Conservation (phyloP, 2,329 filamentous ascomycete species). For the Fusarium succisae region DNA sequence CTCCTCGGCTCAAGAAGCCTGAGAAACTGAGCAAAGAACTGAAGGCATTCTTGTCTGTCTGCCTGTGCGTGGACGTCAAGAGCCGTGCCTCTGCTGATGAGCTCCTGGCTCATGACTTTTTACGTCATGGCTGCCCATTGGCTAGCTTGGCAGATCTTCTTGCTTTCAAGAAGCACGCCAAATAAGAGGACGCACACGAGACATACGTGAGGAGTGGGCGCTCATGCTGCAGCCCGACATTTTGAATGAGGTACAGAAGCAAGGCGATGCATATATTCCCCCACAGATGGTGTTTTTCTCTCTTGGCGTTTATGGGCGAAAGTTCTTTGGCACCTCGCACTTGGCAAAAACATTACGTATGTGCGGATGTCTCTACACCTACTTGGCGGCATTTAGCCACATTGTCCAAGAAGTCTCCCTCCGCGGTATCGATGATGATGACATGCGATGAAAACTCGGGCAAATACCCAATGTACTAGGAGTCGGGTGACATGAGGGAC, state of each 20-base stretch:
- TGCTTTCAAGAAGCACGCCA: constrained; percentile 81
- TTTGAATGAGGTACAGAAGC: constrained; percentile 39
- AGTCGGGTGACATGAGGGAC: constrained; percentile 12
- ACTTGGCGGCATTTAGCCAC: constrained; percentile 13
- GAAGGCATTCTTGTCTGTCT: constrained; percentile 96
- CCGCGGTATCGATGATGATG: constrained; percentile 36
- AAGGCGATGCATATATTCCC: constrained; percentile 44
- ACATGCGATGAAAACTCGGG: constrained; percentile 36
- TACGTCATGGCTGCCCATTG: constrained; percentile 89
- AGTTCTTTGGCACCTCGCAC: constrained; percentile 35
- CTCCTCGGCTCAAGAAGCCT: constrained; percentile 95
- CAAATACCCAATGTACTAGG: constrained; percentile 29
- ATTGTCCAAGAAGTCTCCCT: constrained; percentile 19
- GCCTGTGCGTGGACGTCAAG: constrained; percentile 95
- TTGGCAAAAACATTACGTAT: constrained; percentile 31
- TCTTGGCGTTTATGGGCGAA: constrained; percentile 43
- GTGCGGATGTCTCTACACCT: constrained; percentile 5
- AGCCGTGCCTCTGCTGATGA: constrained; percentile 92
- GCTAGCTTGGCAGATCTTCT: constrained; percentile 86
- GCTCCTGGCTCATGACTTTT: constrained; percentile 89
- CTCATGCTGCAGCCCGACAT: constrained; percentile 32
- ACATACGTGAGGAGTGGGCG: constrained; percentile 31
- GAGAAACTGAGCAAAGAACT: constrained; percentile 98
- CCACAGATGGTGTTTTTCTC: constrained; percentile 35
- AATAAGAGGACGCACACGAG: constrained; percentile 53